These are phyloP conservation scores for Neonectria coccinea DNA, from an alignment of 2,329 filamentous ascomycete genomes.

Conservation along the genomic window DNA sequence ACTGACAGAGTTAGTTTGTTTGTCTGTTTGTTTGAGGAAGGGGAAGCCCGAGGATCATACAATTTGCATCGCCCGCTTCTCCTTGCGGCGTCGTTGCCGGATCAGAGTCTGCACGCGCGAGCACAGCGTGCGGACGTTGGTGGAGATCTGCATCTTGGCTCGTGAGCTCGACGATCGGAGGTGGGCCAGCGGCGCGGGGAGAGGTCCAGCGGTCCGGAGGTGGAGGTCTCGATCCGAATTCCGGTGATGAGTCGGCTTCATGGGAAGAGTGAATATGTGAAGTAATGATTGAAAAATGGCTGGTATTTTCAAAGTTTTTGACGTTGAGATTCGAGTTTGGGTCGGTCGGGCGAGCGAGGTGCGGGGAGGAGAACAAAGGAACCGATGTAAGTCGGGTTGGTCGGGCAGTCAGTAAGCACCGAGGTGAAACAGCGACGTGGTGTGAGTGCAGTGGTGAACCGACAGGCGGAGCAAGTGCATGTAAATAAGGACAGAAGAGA, in stretches of 20 bases:
- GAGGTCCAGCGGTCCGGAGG: conserved; percentile 27
- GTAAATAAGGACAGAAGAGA: not conserved
- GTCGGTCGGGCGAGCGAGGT: not conserved
- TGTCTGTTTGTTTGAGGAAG: not conserved
- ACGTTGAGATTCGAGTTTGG: not conserved
- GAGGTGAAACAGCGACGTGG: conserved; percentile 24
- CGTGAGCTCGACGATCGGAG: conserved; percentile 33
- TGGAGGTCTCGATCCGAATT: conserved; percentile 37
- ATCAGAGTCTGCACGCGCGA: conserved; percentile 59
- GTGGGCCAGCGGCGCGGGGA: conserved; percentile 23
- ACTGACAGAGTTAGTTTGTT: conserved; percentile 55
- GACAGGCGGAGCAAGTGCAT: conserved; percentile 3
- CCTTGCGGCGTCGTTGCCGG: conserved; percentile 55
- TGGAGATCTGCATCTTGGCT: conserved; percentile 51
- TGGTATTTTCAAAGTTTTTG: conserved; percentile 8
- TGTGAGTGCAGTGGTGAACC: conserved; percentile 19
- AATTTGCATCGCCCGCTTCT: conserved; percentile 59
- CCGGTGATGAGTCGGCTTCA: conserved; percentile 19
- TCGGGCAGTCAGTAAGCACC: conserved; percentile 17
- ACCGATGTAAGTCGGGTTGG: not conserved
- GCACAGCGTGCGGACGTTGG: conserved; percentile 58
- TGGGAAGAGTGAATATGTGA: conserved; percentile 1
- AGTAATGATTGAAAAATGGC: not conserved
- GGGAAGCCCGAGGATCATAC: conserved; percentile 44
- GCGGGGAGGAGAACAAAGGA: not conserved